Base-by-base conservation (phyloP, 352 stramenopile genomes). In the Sclerospora graminicola region DNA sequence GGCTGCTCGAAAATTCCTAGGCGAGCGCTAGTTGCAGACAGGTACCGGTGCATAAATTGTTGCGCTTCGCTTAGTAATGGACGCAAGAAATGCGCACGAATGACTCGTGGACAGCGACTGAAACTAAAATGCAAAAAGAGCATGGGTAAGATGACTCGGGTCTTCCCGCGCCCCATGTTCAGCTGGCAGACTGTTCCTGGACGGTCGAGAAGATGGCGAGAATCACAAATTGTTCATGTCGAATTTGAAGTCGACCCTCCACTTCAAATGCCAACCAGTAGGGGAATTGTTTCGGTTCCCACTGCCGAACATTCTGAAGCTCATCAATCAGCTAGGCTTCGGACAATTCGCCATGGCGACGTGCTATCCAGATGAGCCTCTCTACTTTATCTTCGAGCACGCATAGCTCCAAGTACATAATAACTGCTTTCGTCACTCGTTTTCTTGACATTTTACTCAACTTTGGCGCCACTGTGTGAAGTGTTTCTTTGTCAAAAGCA, bases 121-220 rank as follows among this genome's bases (percentile, higher is more conserved):
- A 32, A 55, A 6, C 57, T 57, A n/a, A 58, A 91, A 49, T 89
- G 57, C 7, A 95, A 61, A 14, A 93, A 81, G 1, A 95, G 57
- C 80, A 95, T 92, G 0, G 84, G 84, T 7, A 94, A 38, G 41
- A 95, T 90, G 21, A 95, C 84, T 3, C 69, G 51, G 11, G 79
- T 94, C 63, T 94, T 93, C 13, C 84, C 82, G 13, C 77, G 58
- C n/a, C n/a, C n/a, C n/a, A n/a, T n/a, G n/a, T n/a, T n/a, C n/a
- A n/a, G n/a, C n/a, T n/a, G n/a, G n/a, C 0, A n/a, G n/a, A n/a
- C n/a, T n/a, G n/a, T n/a, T n/a, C n/a, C n/a, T n/a, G n/a, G n/a
- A n/a, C n/a, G n/a, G n/a, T n/a, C n/a, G n/a, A n/a, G n/a, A n/a
- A n/a, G n/a, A n/a, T n/a, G n/a, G n/a, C n/a, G n/a, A 81, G 82